Evolutionary conservation across 768 basidiomycete species (phyloP), one percentile per base, ranked within the genome.

Genomic region (Agrocybe chaxingu): DNA sequence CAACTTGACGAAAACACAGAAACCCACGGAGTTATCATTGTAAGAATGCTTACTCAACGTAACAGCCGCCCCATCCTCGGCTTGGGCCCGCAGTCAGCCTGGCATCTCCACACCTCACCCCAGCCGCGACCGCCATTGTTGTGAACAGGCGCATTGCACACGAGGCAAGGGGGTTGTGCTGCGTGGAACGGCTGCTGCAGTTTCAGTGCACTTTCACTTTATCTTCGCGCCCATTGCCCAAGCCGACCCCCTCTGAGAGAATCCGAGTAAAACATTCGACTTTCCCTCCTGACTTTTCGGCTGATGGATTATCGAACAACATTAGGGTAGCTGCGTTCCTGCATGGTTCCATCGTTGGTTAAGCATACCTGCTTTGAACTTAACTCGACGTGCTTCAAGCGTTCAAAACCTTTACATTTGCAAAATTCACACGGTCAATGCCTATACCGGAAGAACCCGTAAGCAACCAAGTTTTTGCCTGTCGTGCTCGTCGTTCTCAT

Each of bases 391-490:
- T 39, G 18, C 18, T n/a, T 18, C n/a, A 40, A 13, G 38, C 11
- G 13, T 19, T 19, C 32, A 35, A 29, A 37, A 37, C 36, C n/a
- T 32, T 40, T 30, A 24, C 2, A 16, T 7, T 11, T 42, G 19
- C 11, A 38, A 45, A 33, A 49, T 64, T 69, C 63, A 53, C 66
- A 66, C 65, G 66, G 47, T 42, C 16, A 34, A 7, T 45, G 12
- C 38, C 24, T 5, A 24, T 37, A 47, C 51, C 69, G 69, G 69
- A 64, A 67, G 60, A 53, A 58, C 58, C 69, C 68, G 69, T 51
- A 48, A 54, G 52, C 59, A 57, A 61, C 68, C 67, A 66, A 68
- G 55, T 63, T 69, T 70, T 63, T 62, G 61, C 60, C 52, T 57
- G 49, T 50, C 53, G 45, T 51, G 32, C 52, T 57, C 48, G 46